These are phyloP conservation scores for Citrus hindsii DNA, from an alignment of 345 rosid genomes.

Conservation along the genomic window DNA sequence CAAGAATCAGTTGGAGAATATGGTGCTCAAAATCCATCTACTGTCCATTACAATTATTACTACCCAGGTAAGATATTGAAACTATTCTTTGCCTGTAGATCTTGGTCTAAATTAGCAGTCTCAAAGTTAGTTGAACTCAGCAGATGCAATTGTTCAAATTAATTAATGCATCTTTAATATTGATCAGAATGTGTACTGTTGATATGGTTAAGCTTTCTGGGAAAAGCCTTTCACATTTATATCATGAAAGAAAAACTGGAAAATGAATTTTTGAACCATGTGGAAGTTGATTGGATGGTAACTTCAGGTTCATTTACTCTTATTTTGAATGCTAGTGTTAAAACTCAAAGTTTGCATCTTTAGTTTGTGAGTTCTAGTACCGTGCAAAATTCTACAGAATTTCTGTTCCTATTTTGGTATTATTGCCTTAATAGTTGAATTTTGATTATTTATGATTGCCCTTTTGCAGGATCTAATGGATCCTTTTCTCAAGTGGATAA, in stretches of 20 bases:
- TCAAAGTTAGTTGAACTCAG: background rate
- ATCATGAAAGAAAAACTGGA: background rate
- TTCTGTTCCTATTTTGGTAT: background rate
- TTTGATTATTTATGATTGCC: background rate
- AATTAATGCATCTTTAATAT: background rate
- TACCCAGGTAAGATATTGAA: conserved; percentile 46
- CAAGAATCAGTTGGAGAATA: conserved; percentile 25
- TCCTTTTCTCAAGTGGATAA: conserved; percentile 32
- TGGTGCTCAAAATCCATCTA: conserved; percentile 23
- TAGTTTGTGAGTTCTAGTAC: too few relatives aligned
- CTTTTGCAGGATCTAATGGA: conserved; percentile 48
- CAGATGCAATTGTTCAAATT: background rate
- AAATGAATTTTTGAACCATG: background rate
- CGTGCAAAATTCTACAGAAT: background rate
- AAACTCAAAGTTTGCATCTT: background rate
- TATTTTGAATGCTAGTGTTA: background rate
- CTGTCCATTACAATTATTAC: conserved; percentile 36
- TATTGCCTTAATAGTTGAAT: background rate
- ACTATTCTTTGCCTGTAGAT: background rate
- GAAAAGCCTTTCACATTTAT: background rate
- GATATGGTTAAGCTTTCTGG: background rate
- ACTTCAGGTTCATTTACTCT: background rate
- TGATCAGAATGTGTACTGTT: background rate
- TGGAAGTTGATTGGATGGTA: background rate
- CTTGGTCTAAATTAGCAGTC: background rate